Base-by-base conservation (phyloP, 2,329 filamentous ascomycete genomes). In the Pyrenochaeta sp. region DNA sequence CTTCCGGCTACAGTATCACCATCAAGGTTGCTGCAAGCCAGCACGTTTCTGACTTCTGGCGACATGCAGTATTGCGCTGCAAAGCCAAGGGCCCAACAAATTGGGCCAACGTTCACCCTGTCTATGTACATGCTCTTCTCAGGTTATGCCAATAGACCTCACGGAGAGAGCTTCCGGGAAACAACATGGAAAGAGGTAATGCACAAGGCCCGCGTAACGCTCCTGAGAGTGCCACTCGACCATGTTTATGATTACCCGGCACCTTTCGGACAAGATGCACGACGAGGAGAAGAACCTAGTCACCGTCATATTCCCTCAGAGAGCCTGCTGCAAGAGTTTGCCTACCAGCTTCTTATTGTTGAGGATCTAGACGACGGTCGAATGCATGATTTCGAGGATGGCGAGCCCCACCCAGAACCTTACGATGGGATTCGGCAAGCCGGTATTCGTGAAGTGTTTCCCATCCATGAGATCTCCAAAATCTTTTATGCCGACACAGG, bases 101-200 rank as follows among this genome's bases (percentile, higher is more conserved):
- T 98, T 54, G 95, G 95, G 0, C 92, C 94, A 0, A 86, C 88
- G 0, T 98, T 97, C 68, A 89, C 86, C 0, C 75, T 98, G 7
- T 96, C 93, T 0, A 79, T 98, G 63, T 99, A 98, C 75, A 97
- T 98, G 92, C 83, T 98, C 0, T 99, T 98, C 67, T 83, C 88
- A 2, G 90, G 92, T 1, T 92, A 98, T 74, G 80, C 88, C 3
- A 79, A 80, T 37, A 77, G 85, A 33, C 78, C 81, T 2, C 81
- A 83, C 15, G 76, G 86, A 76, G 75, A 86, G 72, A 77, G 85
- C 65, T 64, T 87, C 61, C 71, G 90, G 77, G 76, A 87, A 77
- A 81, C 92, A 0, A 90, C 93, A 0, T 98, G 95, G 95, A 95
- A 98, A 72, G 94, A 99, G 73, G 92, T 96, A 35, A 88, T 97